Percentiles rank a stretch among this genome's conserved stretches.
These are phyloP conservation scores for Plasmodium knowlesi DNA, from an alignment of 169 alveolate species.

Conservation along the genomic window DNA sequence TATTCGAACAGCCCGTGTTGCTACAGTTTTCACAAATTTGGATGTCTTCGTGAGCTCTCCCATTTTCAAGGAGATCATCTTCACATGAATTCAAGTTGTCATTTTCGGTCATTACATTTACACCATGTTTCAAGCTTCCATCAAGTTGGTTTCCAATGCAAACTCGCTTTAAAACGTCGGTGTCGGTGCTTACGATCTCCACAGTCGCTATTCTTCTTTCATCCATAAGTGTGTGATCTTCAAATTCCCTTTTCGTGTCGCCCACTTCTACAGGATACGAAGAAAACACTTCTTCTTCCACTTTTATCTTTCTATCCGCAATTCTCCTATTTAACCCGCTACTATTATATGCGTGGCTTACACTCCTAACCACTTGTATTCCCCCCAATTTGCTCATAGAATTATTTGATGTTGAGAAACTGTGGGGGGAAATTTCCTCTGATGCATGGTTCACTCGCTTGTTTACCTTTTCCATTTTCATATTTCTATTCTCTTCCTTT, in stretches of 20 bases:
- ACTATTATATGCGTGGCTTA: not conserved
- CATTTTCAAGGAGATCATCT: not conserved
- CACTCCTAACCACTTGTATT: not conserved
- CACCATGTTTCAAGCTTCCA: not conserved
- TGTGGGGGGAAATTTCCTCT: not conserved
- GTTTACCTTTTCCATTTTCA: not conserved
- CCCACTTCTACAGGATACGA: not conserved
- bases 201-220: not conserved
- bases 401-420: not conserved
- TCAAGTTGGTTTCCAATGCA: not conserved
- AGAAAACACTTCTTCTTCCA: conserved; percentile 2
- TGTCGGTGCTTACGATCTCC: not conserved
- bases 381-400: not conserved
- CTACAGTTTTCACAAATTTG: not conserved
- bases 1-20: not conserved
- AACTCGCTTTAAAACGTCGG: not conserved
- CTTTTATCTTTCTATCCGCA: not conserved
- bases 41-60: not conserved
- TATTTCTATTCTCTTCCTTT: not conserved
- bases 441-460: not conserved
- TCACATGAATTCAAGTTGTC: not conserved
- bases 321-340: not conserved
- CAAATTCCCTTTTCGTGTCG: not conserved
- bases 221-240: not conserved
- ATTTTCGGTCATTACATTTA: not conserved